phyloP scores from a whole-genome alignment of 2,329 filamentous ascomycete species.

The Neospermospora avenae region DNA sequence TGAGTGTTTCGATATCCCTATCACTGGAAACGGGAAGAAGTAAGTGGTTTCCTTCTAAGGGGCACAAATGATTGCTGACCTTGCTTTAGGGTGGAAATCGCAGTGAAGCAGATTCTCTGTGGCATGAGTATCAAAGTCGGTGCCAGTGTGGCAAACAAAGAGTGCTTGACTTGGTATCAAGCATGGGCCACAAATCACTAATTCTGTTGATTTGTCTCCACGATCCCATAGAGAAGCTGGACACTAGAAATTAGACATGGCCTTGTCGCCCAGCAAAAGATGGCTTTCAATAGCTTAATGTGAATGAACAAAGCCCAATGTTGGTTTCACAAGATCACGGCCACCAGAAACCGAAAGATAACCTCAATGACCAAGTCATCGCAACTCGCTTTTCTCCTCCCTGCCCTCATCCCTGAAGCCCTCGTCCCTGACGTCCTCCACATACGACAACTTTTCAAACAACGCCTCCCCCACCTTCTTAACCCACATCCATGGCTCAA shows the following conservation, averaged over 20 bases:
- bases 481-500: slow-evolving; percentile 73
- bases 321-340: not conserved
- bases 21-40: slow-evolving; percentile 96
- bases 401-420: not conserved
- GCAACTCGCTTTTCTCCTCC: slow-evolving; percentile 4
- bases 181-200: slow-evolving; percentile 56
- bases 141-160: slow-evolving; percentile 89
- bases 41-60: slow-evolving; percentile 44
- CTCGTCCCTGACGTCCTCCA: not conserved
- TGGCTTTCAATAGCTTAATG: not conserved
- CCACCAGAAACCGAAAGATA: too few relatives aligned
- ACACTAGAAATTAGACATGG: not conserved
- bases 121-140: slow-evolving; percentile 84
- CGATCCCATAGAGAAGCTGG: not conserved
- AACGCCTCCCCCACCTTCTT: slow-evolving; percentile 47
- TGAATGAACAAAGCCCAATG: too few relatives aligned
- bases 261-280: not conserved
- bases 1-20: slow-evolving; percentile 74
- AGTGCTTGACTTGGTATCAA: slow-evolving; percentile 84
- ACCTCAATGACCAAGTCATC: not conserved
- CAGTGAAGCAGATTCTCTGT: slow-evolving; percentile 93
- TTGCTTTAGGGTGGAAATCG: slow-evolving; percentile 74
- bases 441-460: slow-evolving; percentile 12
- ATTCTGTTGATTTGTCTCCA: not conserved
- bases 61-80: slow-evolving; percentile 1